phyloP scores from a whole-genome alignment of 805 yeast genomes.

The Komagataella ulmi region DNA sequence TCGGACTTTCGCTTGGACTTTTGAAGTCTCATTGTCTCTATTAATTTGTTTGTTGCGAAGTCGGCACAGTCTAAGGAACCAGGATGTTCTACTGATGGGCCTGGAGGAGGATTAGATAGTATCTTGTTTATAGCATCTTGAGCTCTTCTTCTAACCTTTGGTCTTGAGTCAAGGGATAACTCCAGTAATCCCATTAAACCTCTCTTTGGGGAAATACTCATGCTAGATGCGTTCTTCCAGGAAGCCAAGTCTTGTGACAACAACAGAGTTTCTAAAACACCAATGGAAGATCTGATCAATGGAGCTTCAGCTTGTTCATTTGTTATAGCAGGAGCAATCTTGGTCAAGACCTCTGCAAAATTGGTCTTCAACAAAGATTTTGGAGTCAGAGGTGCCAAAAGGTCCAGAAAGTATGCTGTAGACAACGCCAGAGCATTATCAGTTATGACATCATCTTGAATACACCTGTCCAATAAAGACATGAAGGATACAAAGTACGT shows the following conservation, averaged over 20 bases:
- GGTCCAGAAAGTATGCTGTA: conserved; percentile 69
- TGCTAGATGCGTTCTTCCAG: conserved; percentile 49
- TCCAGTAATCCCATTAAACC: conserved; percentile 70
- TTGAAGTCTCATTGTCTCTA: conserved; percentile 25
- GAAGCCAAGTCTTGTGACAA: conserved; percentile 67
- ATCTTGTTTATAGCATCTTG: conserved; percentile 70
- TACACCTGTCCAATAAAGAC: conserved; percentile 67
- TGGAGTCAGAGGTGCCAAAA: conserved; percentile 66
- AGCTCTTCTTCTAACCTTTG: conserved; percentile 92
- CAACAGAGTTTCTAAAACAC: conserved; percentile 69
- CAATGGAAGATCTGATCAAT: conserved; percentile 68
- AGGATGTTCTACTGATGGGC: conserved; percentile 68
- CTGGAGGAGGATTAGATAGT: conserved; percentile 55
- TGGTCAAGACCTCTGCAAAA: conserved; percentile 65
- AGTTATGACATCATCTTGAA: conserved; percentile 34
- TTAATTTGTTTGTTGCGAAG: conserved; percentile 44
- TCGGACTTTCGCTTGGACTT: conserved; percentile 17
- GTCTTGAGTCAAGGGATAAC: conserved; percentile 75
- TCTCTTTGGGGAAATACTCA: conserved; percentile 59
- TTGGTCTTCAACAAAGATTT: conserved; percentile 55
- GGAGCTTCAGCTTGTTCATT: conserved; percentile 65
- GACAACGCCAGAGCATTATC: conserved; percentile 60
- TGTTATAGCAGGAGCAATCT: conserved; percentile 71
- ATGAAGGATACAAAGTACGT: conserved; percentile 80
- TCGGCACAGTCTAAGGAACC: conserved; percentile 64